Base-by-base conservation (phyloP, 2,329 filamentous ascomycete genomes). In the Periglandula ipomoeae region DNA sequence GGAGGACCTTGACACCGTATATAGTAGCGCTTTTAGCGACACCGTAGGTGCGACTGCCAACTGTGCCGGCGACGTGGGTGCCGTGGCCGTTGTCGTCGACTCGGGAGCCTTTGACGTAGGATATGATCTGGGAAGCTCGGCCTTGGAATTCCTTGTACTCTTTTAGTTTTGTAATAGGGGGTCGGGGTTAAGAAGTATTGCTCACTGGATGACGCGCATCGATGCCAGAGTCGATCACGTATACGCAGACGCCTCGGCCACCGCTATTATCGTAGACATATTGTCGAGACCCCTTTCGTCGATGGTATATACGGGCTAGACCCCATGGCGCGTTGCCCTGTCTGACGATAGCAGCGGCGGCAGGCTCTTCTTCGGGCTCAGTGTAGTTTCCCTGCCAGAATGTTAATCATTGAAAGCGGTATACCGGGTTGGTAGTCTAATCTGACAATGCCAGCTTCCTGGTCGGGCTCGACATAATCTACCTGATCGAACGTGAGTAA, bases 161-260 rank as follows among this genome's bases (percentile, higher is more conserved):
- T 5, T 6, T 44, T 24, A 41, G 32, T 35, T 37, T 6, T 6
- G 11, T 9, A 32, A 20, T 5, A 15, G 26, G 22, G 3, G 11
- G 5, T 13, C 0, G 17, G 9, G 15, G 5, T 4, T 8, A 5
- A 5, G 17, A 2, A 22, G 17, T 22, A 11, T n/a, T n/a, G 62
- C 66, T 35, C 64, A 59, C 66, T 13, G 55, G 51, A 52, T 69
- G 67, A 5, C 55, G 52, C 4, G 52, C 32, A 34, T 54, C 57
- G 46, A 70, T 65, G 9, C 70, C 70, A 7, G 68, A 66, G 56
- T 73, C 70, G 35, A 73, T 63, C 22, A 72, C 61, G 52, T 72
- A 72, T 19, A 62, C 65, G 26, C 62, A 70, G 5, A 63, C 63
- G 11, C 62, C 66, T 38, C 55, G 50, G 27, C 65, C 69, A 1